A percentile compares a stretch with the other conserved stretches of the same genome.
Conservation (phyloP, 2,329 filamentous ascomycete genomes). For the Fusarium verticillioides region DNA sequence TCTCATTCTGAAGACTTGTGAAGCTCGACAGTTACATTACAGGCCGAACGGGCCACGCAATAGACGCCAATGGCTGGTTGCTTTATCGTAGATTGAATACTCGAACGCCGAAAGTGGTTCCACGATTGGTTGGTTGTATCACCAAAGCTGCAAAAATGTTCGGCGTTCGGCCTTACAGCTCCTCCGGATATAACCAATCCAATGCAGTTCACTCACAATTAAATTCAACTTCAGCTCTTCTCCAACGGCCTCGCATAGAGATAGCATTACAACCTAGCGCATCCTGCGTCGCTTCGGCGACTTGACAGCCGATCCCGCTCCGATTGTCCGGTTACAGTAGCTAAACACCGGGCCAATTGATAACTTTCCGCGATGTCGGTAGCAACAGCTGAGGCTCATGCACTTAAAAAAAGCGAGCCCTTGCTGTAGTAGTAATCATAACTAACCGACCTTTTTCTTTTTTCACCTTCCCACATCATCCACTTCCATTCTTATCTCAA, state of each 20-base stretch:
- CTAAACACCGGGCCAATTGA: conserved; percentile 25
- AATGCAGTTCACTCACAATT: not conserved
- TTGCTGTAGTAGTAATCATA: conserved; percentile 24
- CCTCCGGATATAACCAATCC: conserved; percentile 25
- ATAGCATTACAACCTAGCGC: conserved; percentile 5
- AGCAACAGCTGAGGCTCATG: conserved; percentile 25
- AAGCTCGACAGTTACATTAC: conserved; percentile 37
- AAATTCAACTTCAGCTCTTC: conserved; percentile 11
- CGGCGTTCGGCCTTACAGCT: conserved; percentile 36
- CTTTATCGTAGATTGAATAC: not conserved
- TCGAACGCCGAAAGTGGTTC: conserved; percentile 3
- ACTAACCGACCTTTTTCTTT: conserved; percentile 6
- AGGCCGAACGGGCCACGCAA: conserved; percentile 14
- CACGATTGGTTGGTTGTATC: conserved; percentile 10
- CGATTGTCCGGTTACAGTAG: conserved; percentile 25
- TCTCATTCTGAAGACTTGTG: conserved; percentile 36
- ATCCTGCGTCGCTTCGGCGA: conserved; percentile 25
- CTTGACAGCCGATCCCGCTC: conserved; percentile 22
- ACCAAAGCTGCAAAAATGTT: conserved; percentile 21
- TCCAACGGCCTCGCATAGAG: conserved; percentile 10
- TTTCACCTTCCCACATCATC: conserved; percentile 6
- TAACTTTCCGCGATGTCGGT: conserved; percentile 7
- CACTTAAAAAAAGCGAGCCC: conserved; percentile 19
- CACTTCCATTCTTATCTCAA: not conserved
- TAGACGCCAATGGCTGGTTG: conserved; percentile 22